phyloP scores from a whole-genome alignment of 2,329 filamentous ascomycete genomes.

The Colletotrichum melonis region DNA sequence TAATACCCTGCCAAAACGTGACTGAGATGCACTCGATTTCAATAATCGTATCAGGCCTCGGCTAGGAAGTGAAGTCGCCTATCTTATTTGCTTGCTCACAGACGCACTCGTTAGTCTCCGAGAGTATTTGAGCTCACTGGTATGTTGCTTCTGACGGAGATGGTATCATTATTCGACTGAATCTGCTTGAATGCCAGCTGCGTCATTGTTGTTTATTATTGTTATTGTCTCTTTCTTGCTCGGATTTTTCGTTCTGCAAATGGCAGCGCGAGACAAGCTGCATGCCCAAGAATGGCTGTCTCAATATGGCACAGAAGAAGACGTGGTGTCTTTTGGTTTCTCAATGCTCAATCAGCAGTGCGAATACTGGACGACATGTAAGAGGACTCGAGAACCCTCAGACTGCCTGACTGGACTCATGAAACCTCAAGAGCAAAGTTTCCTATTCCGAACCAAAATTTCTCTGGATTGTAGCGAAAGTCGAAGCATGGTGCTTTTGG shows the following conservation, averaged over 20 bases:
- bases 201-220: not conserved
- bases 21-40: not conserved
- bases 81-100: not conserved
- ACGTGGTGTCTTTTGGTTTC: not conserved
- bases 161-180: not conserved
- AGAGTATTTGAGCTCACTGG: not conserved
- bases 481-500: slow-evolving; percentile 10
- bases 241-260: not conserved
- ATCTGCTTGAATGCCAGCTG: not conserved
- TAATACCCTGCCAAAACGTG: not conserved
- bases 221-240: not conserved
- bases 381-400: not conserved
- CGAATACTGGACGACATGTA: not conserved
- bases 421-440: slow-evolving; percentile 11
- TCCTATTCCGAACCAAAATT: not conserved
- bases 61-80: not conserved
- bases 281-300: not conserved
- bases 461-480: not conserved
- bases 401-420: slow-evolving; percentile 5
- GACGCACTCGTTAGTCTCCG: not conserved
- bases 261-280: not conserved
- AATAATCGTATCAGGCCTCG: not conserved
- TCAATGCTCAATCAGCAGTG: not conserved
- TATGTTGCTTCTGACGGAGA: not conserved
- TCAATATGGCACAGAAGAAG: not conserved